Evolutionary conservation across 1,139 yeast genomes (phyloP).

Genomic region (Pichia sp.): DNA sequence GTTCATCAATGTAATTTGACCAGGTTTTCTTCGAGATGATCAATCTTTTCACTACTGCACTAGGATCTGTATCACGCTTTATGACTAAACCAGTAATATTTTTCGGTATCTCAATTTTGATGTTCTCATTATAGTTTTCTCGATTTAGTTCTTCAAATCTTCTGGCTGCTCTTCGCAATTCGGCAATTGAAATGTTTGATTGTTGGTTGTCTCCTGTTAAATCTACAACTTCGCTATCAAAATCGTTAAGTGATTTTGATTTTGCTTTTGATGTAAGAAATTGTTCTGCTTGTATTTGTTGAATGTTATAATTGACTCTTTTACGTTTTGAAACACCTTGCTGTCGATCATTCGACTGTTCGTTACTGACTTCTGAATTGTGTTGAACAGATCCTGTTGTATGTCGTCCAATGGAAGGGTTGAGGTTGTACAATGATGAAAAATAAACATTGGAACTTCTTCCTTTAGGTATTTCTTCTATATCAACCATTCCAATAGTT

Average conservation of each 20-base stretch:
- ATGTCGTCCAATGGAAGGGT: constrained; percentile 4
- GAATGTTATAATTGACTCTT: constrained; percentile 28
- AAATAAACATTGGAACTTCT: constrained; percentile 19
- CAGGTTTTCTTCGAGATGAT: constrained; percentile 34
- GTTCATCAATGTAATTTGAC: constrained; percentile 34
- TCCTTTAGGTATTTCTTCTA: constrained; percentile 26
- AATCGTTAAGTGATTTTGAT: constrained; percentile 7
- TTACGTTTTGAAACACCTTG: constrained; percentile 21
- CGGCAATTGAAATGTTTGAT: constrained; percentile 18
- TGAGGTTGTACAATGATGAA: constrained; percentile 22
- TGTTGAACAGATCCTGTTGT: neutral
- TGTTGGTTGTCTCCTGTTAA: neutral
- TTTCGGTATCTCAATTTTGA: constrained; percentile 33
- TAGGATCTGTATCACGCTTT: constrained; percentile 20
- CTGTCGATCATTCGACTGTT: constrained; percentile 3
- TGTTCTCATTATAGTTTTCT: constrained; percentile 34
- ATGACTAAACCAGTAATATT: constrained; percentile 16
- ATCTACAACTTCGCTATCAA: constrained; percentile 9
- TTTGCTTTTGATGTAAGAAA: constrained; percentile 13
- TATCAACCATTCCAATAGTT: constrained; percentile 22
- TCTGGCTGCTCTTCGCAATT: constrained; percentile 30
- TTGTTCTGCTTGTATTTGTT: constrained; percentile 26
- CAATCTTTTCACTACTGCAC: constrained; percentile 30
- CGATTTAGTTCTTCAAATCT: constrained; percentile 34
- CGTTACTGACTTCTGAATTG: neutral